Base-by-base conservation (phyloP, 352 stramenopile genomes). In the Phytophthora podocarpi region DNA sequence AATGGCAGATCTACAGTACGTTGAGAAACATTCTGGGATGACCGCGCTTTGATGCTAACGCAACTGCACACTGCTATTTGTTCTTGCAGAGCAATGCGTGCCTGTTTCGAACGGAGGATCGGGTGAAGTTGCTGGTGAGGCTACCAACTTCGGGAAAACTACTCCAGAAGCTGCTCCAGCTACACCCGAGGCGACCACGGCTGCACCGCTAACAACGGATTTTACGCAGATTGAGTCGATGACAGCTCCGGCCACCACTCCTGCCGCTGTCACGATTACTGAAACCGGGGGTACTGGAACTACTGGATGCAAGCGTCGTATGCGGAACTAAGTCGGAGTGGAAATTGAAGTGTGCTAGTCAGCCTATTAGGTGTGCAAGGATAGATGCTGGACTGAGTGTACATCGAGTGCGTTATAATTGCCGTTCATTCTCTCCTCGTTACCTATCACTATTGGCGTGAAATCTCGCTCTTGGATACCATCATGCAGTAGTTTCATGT, bases 1-100 rank as follows among this genome's bases (percentile, higher is more conserved):
- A 71, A 13, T 82, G 70, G 74, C 70, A 82, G 43, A 59, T 78
- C 26, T 82, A 82, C 62, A 72, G 63, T 72, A 63, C 46, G 67
- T 68, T 31, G 4, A n/a, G 2, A 16, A 36, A 12, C 27, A 15
- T 30, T 3, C n/a, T 42, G 15, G 8, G 24, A 9, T 26, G 10
- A 32, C 5, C 7, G 9, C 5, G 37, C 11, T 18, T 48, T 30
- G n/a, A 24, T 35, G 11, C 45, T 56, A 40, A 55, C 16, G 27
- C 27, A 31, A 9, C 27, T 31, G 5, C 9, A 9, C 27, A 36
- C n/a, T n/a, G n/a, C n/a, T n/a, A n/a, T 21, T 59, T 43, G 10
- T 46, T 51, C 27, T 16, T 47, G 9, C 16, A 59, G 56, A 68
- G 43, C 51, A 68, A 46, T 76, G 66, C n/a, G 70, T 77, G 41